phyloP scores from a whole-genome alignment of 228 moss, liverwort and hornwort species.

The Sphagnum magellanicum region DNA sequence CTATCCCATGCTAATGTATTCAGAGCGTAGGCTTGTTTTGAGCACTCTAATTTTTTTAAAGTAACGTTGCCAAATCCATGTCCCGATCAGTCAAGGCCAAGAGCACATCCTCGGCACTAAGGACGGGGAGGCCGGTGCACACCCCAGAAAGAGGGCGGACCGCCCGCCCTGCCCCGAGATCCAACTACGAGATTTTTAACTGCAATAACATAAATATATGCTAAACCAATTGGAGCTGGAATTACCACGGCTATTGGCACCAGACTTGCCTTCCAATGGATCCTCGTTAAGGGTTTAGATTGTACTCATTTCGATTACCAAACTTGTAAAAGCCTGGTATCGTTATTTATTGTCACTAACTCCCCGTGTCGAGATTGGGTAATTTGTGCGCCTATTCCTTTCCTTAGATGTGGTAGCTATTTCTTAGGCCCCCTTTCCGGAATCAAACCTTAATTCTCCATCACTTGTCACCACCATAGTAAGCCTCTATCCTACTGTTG shows the following conservation, averaged over 20 bases:
- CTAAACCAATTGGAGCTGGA: slow-evolving; percentile 16
- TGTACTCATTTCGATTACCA: slow-evolving; percentile 28
- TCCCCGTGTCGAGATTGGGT: slow-evolving; percentile 18
- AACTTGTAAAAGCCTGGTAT: slow-evolving; percentile 10
- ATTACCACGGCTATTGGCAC: slow-evolving; percentile 15
- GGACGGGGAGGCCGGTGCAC: slow-evolving; percentile 3
- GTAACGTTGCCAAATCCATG: slow-evolving; percentile 16
- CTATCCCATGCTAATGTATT: slow-evolving; percentile 14
- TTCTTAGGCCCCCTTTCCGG: slow-evolving; percentile 13
- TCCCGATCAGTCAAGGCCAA: slow-evolving; percentile 5
- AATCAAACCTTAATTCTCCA: slow-evolving; percentile 5
- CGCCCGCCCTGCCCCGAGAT: slow-evolving; percentile 7
- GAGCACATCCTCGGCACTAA: slow-evolving; percentile 3
- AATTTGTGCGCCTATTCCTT: slow-evolving; percentile 6
- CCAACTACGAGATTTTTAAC: slow-evolving; percentile 19
- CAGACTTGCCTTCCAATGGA: slow-evolving; percentile 20
- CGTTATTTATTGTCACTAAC: slow-evolving; percentile 4
- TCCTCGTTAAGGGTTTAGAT: slow-evolving; percentile 22
- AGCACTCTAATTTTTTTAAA: slow-evolving; percentile 16
- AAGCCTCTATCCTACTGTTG: slow-evolving; percentile 5
- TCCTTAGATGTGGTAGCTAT: slow-evolving; percentile 10
- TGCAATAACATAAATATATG: slow-evolving; percentile 18
- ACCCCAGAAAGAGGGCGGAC: slow-evolving; percentile 7
- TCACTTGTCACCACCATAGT: slow-evolving; percentile 2
- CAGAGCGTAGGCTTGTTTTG: slow-evolving; percentile 17